Evolutionary conservation across 345 rosid species (phyloP), one percentile per base, ranked within the genome.

Genomic region (Punica granatum): DNA sequence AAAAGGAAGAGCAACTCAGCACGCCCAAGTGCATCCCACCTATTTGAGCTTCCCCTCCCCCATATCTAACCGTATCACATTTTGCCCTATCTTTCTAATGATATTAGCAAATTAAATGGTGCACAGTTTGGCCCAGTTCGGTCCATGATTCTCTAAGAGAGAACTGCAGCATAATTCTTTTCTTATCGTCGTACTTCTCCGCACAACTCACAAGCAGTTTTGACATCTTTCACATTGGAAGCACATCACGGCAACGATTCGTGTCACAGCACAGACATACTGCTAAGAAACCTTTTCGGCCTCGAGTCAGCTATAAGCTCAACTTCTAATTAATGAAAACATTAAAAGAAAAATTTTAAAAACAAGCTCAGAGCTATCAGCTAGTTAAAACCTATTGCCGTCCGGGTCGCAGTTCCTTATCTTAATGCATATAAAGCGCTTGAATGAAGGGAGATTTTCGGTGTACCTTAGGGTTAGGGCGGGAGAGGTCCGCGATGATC

Each of bases 401-500:
- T 6, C 23, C 7, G 30, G 4, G 18, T 14, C 56, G 37, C n/a
- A 36, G 23, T 44, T 18, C 37, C 59, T 9, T 12, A 31, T 31
- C 31, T 18, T 25, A 35, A 48, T 14, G 16, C 42, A 11, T 18
- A 33, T 7, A 39, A 70, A 76, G 65, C 51, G 70, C 66, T 6
- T 56, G 34, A 48, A 65, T 68, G n/a, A 12, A 28, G 32, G 35
- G 32, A 30, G 49, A 53, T 39, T 66, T 28, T 37, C 54, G 30
- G 66, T 37, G 10, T 73, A 90, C 97, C 95, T 88, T 89, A 49
- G 95, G 90, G 65, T 77, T 81, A 30, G 86, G 87, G 53, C 81
- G 85, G 77, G 94, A 90, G 78, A 90, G 94, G 85, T 93, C 96
- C 12, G 84, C 78, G 67, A 90, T 80, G 73, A 87, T 87, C 44